Evolutionary conservation across 768 basidiomycete genomes (phyloP).

Genomic region (Rhodosporidiobolus odoratus): DNA sequence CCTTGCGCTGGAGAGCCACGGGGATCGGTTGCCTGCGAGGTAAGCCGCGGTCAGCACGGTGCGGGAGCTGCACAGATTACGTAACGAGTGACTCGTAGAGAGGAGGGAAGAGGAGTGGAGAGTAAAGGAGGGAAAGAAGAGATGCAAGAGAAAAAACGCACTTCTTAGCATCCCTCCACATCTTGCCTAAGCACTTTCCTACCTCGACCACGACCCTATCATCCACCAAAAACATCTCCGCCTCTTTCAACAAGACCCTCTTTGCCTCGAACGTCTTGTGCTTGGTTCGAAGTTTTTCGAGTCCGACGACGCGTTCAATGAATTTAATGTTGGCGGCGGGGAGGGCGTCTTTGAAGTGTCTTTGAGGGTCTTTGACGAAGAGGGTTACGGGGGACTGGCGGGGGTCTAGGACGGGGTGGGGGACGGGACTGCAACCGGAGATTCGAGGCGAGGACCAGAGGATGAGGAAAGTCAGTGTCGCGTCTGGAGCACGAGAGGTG

Average conservation of each 20-base stretch:
- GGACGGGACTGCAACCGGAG: constrained; percentile 57
- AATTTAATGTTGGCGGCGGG: constrained; percentile 74
- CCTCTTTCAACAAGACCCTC: constrained; percentile 74
- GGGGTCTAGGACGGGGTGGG: constrained; percentile 76
- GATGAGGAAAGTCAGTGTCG: neutral
- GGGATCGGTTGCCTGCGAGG: constrained; percentile 83
- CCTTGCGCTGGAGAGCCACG: constrained; percentile 78
- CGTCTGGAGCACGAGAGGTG: neutral
- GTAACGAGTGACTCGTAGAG: too few relatives aligned
- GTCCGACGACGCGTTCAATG: constrained; percentile 81
- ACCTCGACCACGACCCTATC: constrained; percentile 81
- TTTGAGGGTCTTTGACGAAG: constrained; percentile 90
- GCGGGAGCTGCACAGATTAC: too few relatives aligned
- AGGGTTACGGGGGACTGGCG: constrained; percentile 75
- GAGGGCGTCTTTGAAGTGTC: constrained; percentile 91
- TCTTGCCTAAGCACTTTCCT: constrained; percentile 76
- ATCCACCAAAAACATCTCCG: constrained; percentile 88
- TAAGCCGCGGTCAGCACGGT: constrained; percentile 22
- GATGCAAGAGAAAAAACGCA: constrained; percentile 50
- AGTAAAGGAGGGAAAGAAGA: neutral
- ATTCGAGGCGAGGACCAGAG: neutral
- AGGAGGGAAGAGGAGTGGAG: neutral
- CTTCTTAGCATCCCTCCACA: constrained; percentile 96
- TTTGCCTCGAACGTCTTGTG: constrained; percentile 53
- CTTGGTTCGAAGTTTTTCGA: constrained; percentile 69